These are phyloP conservation scores for Hirsutella rhossiliensis DNA, from an alignment of 2,329 filamentous ascomycete species.

Conservation along the genomic window DNA sequence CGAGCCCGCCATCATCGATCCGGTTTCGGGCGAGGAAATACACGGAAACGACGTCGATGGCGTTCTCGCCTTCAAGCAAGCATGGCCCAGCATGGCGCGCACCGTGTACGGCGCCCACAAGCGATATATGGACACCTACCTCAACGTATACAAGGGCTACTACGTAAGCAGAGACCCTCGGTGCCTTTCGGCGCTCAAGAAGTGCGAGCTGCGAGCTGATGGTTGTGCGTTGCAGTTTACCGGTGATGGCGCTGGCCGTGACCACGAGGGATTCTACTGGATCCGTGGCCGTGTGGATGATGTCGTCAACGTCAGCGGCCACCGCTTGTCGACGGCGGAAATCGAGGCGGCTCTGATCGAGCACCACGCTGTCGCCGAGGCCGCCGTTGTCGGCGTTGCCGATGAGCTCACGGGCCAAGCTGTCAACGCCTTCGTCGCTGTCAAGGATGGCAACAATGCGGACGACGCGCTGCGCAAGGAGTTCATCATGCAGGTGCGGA, in stretches of 20 bases:
- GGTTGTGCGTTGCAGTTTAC: constrained; percentile 49
- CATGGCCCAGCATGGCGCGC: constrained; percentile 97
- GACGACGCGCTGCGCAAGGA: constrained; percentile 83
- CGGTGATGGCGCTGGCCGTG: constrained; percentile 86
- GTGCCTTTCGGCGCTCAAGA: neutral
- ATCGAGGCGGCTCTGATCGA: constrained; percentile 96
- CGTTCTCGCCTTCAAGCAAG: constrained; percentile 90
- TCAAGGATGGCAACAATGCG: constrained; percentile 73
- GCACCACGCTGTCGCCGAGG: constrained; percentile 80
- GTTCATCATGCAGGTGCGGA: constrained; percentile 85
- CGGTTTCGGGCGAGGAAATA: constrained; percentile 86
- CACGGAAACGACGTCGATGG: constrained; percentile 95
- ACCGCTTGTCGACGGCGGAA: constrained; percentile 91
- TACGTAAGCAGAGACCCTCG: constrained; percentile 56
- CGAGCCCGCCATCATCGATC: constrained; percentile 94
- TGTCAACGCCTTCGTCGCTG: constrained; percentile 88
- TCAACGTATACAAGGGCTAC: constrained; percentile 96
- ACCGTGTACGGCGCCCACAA: constrained; percentile 97
- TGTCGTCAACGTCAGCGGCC: constrained; percentile 94
- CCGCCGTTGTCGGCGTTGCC: constrained; percentile 82
- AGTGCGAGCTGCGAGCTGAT: neutral
- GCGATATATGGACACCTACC: constrained; percentile 96
- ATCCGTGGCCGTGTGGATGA: constrained; percentile 97
- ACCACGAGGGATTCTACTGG: constrained; percentile 99
- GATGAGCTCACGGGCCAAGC: constrained; percentile 96